Evolutionary conservation across 805 yeast genomes (phyloP).

Genomic region (Candida maltosa): DNA sequence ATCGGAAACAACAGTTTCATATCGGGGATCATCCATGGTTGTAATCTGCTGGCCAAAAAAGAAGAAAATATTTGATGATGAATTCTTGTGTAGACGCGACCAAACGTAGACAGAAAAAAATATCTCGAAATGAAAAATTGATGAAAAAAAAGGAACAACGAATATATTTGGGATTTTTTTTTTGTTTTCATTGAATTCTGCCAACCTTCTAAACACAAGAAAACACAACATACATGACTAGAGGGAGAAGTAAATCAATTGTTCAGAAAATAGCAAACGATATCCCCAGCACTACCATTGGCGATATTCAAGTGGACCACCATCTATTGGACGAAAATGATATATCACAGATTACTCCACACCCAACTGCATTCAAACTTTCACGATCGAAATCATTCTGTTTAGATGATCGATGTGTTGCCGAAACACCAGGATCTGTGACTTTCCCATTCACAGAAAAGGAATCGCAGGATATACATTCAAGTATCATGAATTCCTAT

Average conservation of each 20-base stretch:
- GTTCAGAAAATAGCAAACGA: conserved; percentile 60
- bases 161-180: not conserved
- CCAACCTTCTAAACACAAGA: not conserved
- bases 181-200: not conserved
- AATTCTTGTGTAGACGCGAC: too few relatives aligned
- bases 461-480: conserved; percentile 18
- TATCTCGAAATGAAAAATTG: not conserved
- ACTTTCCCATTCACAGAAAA: conserved; percentile 12
- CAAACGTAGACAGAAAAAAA: not conserved
- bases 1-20: conserved; percentile 17
- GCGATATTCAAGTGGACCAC: too few relatives aligned
- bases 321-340: conserved; percentile 15
- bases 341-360: not conserved
- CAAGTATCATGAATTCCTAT: conserved; percentile 32
- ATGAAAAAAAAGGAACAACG: not conserved
- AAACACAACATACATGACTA: conserved; percentile 24
- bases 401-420: too few relatives aligned
- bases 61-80: not conserved
- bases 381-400: conserved; percentile 13
- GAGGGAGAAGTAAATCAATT: conserved; percentile 58
- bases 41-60: not conserved
- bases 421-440: conserved; percentile 2
- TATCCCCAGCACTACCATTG: conserved; percentile 37
- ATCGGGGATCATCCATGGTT: conserved; percentile 33
- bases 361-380: conserved; percentile 3